Conservation (phyloP, 768 basidiomycete genomes). For the Suillus sp. region DNA sequence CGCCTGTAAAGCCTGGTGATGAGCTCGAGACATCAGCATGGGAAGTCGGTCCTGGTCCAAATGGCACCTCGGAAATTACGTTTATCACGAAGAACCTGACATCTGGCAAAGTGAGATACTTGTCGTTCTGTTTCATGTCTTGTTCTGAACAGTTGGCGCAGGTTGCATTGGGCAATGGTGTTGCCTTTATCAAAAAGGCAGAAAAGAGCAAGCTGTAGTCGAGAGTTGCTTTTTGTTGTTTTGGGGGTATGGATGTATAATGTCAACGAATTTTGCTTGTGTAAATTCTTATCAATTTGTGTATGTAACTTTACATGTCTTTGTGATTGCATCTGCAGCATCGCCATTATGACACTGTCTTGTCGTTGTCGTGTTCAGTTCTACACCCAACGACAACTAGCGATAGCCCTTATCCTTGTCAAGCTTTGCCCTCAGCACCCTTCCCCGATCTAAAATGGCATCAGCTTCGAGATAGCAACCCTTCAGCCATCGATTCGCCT, state of each 20-base stretch:
- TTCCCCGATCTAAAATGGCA: conserved; percentile 57
- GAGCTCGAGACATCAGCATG: conserved; percentile 76
- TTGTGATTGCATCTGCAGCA: background rate
- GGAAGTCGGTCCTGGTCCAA: conserved; percentile 70
- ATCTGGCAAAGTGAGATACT: conserved; percentile 53
- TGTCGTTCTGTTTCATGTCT: conserved; percentile 6
- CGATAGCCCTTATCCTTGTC: conserved; percentile 8
- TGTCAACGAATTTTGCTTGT: too few relatives aligned
- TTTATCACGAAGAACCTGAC: conserved; percentile 64
- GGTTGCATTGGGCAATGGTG: conserved; percentile 59
- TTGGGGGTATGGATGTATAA: background rate
- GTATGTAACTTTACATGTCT: background rate
- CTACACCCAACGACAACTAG: background rate
- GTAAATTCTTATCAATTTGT: background rate
- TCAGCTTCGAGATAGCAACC: conserved; percentile 82
- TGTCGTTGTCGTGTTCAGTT: background rate
- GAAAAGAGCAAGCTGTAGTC: conserved; percentile 46
- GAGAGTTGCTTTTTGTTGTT: background rate
- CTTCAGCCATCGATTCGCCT: conserved; percentile 83
- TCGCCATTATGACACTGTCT: background rate
- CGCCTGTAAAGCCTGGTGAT: conserved; percentile 84
- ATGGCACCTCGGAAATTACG: conserved; percentile 58
- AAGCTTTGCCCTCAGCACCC: conserved; percentile 46
- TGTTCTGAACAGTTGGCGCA: conserved; percentile 20
- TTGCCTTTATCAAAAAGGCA: conserved; percentile 62